These are phyloP conservation scores for Gastrodia elata DNA, from an alignment of 106 monocot genomes.

Conservation along the genomic window DNA sequence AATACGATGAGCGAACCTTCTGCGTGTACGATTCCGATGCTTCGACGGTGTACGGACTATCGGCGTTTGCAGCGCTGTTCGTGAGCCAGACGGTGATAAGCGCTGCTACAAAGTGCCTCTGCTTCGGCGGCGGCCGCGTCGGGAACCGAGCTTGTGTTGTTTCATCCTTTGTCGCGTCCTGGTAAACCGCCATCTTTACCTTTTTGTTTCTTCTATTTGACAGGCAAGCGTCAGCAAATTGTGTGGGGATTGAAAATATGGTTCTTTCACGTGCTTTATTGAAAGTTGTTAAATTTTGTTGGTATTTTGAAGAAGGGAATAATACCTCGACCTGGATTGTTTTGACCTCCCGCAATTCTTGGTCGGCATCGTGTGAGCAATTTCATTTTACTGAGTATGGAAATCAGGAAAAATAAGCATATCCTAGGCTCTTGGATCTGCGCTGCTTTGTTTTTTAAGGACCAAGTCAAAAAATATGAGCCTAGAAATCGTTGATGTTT, in stretches of 20 bases:
- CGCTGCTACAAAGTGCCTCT: slow-evolving; percentile 59
- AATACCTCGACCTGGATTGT: not conserved
- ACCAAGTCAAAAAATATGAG: not conserved
- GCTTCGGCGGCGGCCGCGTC: slow-evolving; percentile 29
- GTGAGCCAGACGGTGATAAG: slow-evolving; percentile 47
- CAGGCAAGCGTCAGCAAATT: not conserved
- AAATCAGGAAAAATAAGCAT: not conserved
- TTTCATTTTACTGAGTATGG: not conserved
- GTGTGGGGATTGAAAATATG: not conserved
- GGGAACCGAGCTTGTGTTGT: slow-evolving; percentile 32
- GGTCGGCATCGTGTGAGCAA: not conserved
- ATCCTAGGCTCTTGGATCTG: not conserved
- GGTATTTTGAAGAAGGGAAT: not conserved
- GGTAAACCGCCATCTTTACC: slow-evolving; percentile 24
- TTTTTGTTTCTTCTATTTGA: not conserved
- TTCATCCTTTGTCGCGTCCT: slow-evolving; percentile 44
- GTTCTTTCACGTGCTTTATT: not conserved
- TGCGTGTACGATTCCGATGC: slow-evolving; percentile 81
- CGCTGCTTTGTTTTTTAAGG: not conserved
- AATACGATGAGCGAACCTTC: slow-evolving; percentile 82
- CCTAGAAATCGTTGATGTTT: not conserved
- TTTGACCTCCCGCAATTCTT: not conserved
- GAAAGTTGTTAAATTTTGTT: not conserved
- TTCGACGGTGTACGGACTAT: slow-evolving; percentile 76
- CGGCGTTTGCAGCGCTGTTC: slow-evolving; percentile 67